A percentile compares a stretch with the other conserved stretches of the same genome.
phyloP scores from a whole-genome alignment of 225 moss, liverwort and hornwort genomes.

The Ulota crispa region DNA sequence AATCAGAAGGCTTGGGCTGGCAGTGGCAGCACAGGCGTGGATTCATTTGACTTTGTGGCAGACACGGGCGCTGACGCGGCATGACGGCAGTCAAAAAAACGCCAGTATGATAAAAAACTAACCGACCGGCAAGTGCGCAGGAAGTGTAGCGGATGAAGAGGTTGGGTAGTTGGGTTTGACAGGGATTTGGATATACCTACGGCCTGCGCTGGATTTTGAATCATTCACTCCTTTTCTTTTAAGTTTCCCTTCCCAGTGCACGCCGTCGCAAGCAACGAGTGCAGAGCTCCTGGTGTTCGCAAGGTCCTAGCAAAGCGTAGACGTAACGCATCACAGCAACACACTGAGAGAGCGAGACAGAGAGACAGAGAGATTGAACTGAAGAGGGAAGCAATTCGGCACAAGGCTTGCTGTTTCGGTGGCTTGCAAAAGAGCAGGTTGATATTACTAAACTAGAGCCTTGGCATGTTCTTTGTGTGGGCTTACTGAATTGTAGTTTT shows the following conservation, averaged over 20 bases:
- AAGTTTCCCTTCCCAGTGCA: not conserved
- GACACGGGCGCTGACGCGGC: slow-evolving; percentile 36
- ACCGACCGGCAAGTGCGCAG: slow-evolving; percentile 35
- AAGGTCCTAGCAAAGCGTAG: not conserved
- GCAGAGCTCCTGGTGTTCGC: not conserved
- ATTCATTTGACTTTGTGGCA: slow-evolving; percentile 34
- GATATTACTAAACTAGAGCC: not conserved
- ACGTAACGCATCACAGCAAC: not conserved
- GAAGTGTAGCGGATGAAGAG: slow-evolving; percentile 41
- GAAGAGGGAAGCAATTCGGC: not conserved
- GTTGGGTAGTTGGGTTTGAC: slow-evolving; percentile 36
- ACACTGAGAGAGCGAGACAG: too few species aligned
- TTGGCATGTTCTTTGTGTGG: not conserved
- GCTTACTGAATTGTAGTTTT: not conserved
- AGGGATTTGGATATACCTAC: slow-evolving; percentile 43
- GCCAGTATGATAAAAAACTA: not conserved
- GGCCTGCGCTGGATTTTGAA: slow-evolving; percentile 4
- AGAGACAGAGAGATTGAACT: not conserved
- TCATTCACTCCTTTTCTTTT: slow-evolving; percentile 1
- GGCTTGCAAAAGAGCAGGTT: not conserved
- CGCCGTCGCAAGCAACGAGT: too few species aligned
- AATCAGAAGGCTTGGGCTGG: not conserved
- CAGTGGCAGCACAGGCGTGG: slow-evolving; percentile 14
- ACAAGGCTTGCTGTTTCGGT: not conserved
- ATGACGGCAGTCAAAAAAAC: not conserved